Conservation (phyloP, 2,329 filamentous ascomycete genomes). For the Dactylellina parvicollis region DNA sequence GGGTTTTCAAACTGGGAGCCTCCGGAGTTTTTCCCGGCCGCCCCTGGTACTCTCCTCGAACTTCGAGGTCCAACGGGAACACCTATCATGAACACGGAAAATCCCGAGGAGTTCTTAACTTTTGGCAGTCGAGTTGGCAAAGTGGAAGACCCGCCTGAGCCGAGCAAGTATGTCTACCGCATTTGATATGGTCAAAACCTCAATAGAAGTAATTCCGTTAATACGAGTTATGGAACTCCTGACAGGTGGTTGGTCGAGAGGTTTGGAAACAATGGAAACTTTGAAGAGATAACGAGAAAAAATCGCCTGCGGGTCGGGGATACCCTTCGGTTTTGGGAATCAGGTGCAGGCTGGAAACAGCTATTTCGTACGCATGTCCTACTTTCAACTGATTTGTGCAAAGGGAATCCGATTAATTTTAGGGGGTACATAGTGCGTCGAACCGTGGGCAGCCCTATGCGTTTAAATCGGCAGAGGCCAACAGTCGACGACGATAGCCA, state of each 20-base stretch:
- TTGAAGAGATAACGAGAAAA: conserved; percentile 5
- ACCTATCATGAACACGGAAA: conserved; percentile 22
- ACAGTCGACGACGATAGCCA: background rate
- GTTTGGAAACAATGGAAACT: conserved; percentile 24
- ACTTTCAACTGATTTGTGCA: background rate
- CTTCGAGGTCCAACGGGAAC: conserved; percentile 17
- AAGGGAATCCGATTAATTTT: too few species aligned
- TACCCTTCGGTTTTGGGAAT: conserved; percentile 32
- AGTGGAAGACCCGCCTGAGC: background rate
- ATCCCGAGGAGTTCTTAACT: conserved; percentile 24
- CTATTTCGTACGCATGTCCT: conserved; percentile 24
- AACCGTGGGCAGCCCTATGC: conserved; percentile 8
- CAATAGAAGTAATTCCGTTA: background rate
- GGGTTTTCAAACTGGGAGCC: background rate
- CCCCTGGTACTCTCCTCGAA: conserved; percentile 19
- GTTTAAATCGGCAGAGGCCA: conserved; percentile 26
- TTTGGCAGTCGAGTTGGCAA: conserved; percentile 1
- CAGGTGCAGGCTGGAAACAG: conserved; percentile 2
- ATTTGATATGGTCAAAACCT: background rate
- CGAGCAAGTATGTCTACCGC: conserved; percentile 29
- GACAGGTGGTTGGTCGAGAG: conserved; percentile 32
- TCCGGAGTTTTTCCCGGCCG: conserved; percentile 7
- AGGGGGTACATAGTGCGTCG: conserved; percentile 28
- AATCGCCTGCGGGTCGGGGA: conserved; percentile 24
- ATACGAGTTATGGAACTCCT: background rate